Conservation (phyloP, 352 stramenopile species). For the Globisporangium mamillatum region DNA sequence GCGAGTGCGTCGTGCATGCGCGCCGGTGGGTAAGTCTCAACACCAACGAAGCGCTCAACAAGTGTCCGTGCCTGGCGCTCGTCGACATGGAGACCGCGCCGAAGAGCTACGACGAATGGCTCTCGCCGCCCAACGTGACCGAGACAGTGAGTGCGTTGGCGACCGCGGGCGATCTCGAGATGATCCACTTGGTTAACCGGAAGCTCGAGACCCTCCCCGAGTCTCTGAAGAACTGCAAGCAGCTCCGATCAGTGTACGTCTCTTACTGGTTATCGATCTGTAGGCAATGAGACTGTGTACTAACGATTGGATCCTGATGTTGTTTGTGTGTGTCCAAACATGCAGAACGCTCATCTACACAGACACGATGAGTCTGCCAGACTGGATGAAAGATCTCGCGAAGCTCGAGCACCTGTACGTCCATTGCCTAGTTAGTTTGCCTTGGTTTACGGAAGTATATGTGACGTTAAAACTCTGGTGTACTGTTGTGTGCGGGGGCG, state of each 20-base stretch:
- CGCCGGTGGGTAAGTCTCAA: constrained; percentile 12
- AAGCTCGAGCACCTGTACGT: constrained; percentile 36
- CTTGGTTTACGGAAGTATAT: neutral
- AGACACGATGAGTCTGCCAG: constrained; percentile 29
- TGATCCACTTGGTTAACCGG: constrained; percentile 34
- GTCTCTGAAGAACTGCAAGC: constrained; percentile 25
- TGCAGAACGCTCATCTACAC: constrained; percentile 40
- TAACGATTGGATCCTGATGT: neutral
- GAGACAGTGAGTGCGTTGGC: constrained; percentile 29
- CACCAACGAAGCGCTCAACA: constrained; percentile 12
- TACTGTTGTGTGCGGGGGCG: neutral
- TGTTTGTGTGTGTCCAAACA: neutral
- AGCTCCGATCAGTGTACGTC: constrained; percentile 33
- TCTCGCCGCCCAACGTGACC: constrained; percentile 24
- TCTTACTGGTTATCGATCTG: neutral
- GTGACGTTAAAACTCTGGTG: neutral
- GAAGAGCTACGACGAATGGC: constrained; percentile 27
- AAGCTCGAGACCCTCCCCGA: constrained; percentile 27
- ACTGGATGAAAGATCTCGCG: constrained; percentile 30
- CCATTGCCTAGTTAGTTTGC: neutral
- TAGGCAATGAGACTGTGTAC: neutral
- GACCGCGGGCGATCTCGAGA: constrained; percentile 25
- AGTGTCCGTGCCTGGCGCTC: constrained; percentile 14
- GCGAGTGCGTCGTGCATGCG: constrained; percentile 13
- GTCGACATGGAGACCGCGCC: constrained; percentile 10